phyloP scores from a whole-genome alignment of 108 stramenopile species.

The Cafeteria roenbergensis region DNA sequence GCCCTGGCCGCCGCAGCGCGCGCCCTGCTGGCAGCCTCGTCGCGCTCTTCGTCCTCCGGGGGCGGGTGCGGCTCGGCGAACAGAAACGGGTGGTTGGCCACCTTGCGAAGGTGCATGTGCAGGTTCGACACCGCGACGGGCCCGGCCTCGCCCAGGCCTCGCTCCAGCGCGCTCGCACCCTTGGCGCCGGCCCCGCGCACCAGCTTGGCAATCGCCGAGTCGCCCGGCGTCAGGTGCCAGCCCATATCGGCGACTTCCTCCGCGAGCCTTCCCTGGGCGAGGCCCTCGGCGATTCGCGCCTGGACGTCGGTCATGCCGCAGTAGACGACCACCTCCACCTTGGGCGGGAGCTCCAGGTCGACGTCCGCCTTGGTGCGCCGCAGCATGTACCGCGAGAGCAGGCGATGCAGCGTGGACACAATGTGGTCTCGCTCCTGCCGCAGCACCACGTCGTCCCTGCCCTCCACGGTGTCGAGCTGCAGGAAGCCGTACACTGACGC shows the following conservation, averaged over 20 bases:
- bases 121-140: slow-evolving; percentile 54
- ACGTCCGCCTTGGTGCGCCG: slow-evolving; percentile 74
- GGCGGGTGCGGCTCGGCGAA: slow-evolving; percentile 75
- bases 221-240: no score
- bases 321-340: slow-evolving; percentile 68
- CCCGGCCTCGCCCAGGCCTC: slow-evolving; percentile 19
- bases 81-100: slow-evolving; percentile 72
- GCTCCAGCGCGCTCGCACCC: slow-evolving; percentile 12
- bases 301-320: slow-evolving; percentile 69
- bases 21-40: no score
- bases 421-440: slow-evolving; percentile 73
- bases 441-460: slow-evolving; percentile 14
- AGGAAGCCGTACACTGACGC: slow-evolving; percentile 69
- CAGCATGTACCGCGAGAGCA: slow-evolving; percentile 77
- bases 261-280: slow-evolving; percentile 31
- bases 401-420: slow-evolving; percentile 72
- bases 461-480: slow-evolving; percentile 16
- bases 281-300: slow-evolving; percentile 67
- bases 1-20: no score
- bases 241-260: slow-evolving; percentile 63
- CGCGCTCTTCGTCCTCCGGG: slow-evolving; percentile 54
- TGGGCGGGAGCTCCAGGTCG: slow-evolving; percentile 68
- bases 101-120: slow-evolving; percentile 79
- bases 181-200: neutral
- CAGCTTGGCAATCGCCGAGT: neutral